phyloP scores from a whole-genome alignment of 441 rosid species.

The Jatropha podagrica region DNA sequence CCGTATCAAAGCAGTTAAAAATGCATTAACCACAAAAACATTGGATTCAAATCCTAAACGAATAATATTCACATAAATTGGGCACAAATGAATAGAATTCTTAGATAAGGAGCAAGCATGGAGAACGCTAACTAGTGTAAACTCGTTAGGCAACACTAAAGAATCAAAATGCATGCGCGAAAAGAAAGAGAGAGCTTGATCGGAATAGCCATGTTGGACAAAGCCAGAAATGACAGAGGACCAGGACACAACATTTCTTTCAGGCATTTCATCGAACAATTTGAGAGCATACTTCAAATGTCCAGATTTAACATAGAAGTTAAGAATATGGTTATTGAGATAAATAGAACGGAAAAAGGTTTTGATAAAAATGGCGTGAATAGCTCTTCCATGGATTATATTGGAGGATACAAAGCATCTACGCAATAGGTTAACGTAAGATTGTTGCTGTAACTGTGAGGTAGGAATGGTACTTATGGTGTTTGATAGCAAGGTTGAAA shows the following conservation, averaged over 20 bases:
- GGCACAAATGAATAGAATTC: constrained; percentile 31
- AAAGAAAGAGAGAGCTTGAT: constrained; percentile 44
- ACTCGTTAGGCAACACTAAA: constrained; percentile 41
- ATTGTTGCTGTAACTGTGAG: constrained; percentile 18
- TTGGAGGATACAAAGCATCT: constrained; percentile 32
- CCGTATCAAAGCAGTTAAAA: constrained; percentile 47
- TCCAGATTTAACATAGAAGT: constrained; percentile 48
- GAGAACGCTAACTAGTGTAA: constrained; percentile 40
- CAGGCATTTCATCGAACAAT: constrained; percentile 53
- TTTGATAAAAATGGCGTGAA: constrained; percentile 43
- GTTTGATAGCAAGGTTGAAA: no score
- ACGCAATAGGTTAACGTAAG: constrained; percentile 29
- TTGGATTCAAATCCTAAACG: constrained; percentile 42
- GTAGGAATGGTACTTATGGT: neutral
- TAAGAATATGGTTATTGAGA: constrained; percentile 44
- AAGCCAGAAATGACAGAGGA: constrained; percentile 58
- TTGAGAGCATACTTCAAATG: constrained; percentile 33
- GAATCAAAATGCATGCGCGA: constrained; percentile 37
- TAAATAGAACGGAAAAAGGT: constrained; percentile 29
- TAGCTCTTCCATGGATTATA: constrained; percentile 30
- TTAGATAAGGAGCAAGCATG: constrained; percentile 43
- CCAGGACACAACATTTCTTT: constrained; percentile 56
- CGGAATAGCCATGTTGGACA: constrained; percentile 38
- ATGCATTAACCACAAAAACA: constrained; percentile 36
- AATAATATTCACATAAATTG: constrained; percentile 43